These are phyloP conservation scores for Ensete ventricosum DNA, from an alignment of 176 grass and related monocot genomes.

Conservation along the genomic window DNA sequence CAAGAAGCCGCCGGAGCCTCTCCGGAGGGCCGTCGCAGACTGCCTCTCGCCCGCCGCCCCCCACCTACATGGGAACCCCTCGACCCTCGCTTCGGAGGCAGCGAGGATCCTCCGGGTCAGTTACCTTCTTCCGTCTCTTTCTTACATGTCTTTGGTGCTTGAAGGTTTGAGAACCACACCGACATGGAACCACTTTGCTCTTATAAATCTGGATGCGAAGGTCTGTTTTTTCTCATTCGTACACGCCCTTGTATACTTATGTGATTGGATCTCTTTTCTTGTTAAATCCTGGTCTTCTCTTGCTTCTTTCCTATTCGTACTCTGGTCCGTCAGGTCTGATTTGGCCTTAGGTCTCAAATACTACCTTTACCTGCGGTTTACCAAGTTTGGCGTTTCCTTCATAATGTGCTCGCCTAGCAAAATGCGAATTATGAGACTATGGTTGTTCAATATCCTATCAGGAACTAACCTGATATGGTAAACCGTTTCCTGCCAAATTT, in stretches of 20 bases:
- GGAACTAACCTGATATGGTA: not conserved
- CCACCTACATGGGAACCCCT: constrained; percentile 55
- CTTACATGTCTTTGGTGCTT: not conserved
- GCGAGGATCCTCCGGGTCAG: constrained; percentile 74
- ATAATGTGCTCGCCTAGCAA: not conserved
- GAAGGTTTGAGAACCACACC: not conserved
- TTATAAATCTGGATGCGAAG: not conserved
- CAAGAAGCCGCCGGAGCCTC: constrained; percentile 79
- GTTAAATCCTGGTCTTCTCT: not conserved
- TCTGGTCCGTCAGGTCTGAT: not conserved
- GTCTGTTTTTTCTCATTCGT: not conserved
- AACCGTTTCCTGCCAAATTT: too few relatives aligned
- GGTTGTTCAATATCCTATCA: not conserved
- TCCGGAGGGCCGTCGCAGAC: constrained; percentile 79
- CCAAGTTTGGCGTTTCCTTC: not conserved
- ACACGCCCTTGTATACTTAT: not conserved
- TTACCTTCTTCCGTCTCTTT: not conserved
- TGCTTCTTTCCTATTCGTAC: not conserved
- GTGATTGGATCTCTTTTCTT: not conserved
- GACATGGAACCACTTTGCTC: not conserved
- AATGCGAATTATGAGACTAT: not conserved
- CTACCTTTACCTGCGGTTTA: not conserved
- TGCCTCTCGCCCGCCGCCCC: constrained; percentile 75
- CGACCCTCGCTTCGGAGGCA: constrained; percentile 50
- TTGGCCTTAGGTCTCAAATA: constrained; percentile 1